Base-by-base conservation (phyloP, 2,329 filamentous ascomycete species). In the Onygena corvina region DNA sequence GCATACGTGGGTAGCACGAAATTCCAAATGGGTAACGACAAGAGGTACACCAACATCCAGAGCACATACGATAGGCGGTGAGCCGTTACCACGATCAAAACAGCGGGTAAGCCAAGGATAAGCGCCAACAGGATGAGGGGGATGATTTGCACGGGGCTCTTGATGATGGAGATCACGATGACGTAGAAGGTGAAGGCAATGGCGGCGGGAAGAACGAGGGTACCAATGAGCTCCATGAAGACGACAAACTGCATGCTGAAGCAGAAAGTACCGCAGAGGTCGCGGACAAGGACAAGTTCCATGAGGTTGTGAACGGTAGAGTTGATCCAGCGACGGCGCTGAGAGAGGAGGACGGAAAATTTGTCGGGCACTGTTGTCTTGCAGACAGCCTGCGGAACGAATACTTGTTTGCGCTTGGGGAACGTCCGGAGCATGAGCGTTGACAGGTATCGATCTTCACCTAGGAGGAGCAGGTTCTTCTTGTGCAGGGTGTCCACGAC, bases 181-280 rank as follows among this genome's bases (percentile, higher is more conserved):
- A 98, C 83, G 68, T 98, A 98, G 64, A 96, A 81, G 16, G 92
- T 98, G 66, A 98, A 98, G 2, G 86, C 83, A 64, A 98, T 96
- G 57, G 93, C 93, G 42, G 92, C 93, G 2, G 92, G 92, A 18
- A 98, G 76, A 8, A 98, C 92, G 48, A 98, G 74, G 1, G 93
- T 98, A 59, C 92, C 92, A 49, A 96, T 77, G 49, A 98, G 75
- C 69, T 98, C 92, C 61, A 98, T 85, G 64, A 89, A 94, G 54
- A 98, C 84, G 56, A 98, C 83, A 64, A 98, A 98, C 69, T 98
- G 92, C 92, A 98, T 98, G 67, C 87, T 94, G 75, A 98, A 98
- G 74, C 93, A 98, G 73, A 98, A 98, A 2, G 92, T 98, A 57
- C 92, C 92, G 63, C 92, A 98, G 12, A 98, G 78, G 71, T 98